These are phyloP conservation scores for Pistacia vera DNA, from an alignment of 345 rosid species.

Conservation along the genomic window DNA sequence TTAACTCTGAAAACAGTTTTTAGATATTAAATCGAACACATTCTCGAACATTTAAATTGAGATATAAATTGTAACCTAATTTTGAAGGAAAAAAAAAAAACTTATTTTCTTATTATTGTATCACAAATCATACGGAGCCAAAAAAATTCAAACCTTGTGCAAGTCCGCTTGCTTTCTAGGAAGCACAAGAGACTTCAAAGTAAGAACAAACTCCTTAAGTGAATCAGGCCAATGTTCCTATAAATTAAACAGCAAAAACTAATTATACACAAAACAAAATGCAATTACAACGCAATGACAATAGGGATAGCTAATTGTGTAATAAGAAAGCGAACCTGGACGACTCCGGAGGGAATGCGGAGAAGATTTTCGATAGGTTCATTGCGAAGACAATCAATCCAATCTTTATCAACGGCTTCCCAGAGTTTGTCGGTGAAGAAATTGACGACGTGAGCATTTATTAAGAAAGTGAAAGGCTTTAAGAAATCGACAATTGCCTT, in stretches of 20 bases:
- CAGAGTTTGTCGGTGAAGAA: slow-evolving; percentile 77
- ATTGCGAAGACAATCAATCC: slow-evolving; percentile 71
- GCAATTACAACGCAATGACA: neutral
- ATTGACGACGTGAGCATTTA: slow-evolving; percentile 76
- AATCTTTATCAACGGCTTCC: slow-evolving; percentile 72
- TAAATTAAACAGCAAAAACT: neutral
- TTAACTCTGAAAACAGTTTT: neutral
- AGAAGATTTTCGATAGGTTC: slow-evolving; percentile 67
- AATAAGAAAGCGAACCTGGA: slow-evolving; percentile 43
- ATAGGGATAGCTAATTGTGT: neutral
- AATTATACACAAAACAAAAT: neutral
- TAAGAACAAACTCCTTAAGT: slow-evolving; percentile 60
- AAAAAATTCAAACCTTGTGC: slow-evolving; percentile 37
- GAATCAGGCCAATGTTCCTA: slow-evolving; percentile 92
- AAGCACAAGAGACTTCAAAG: slow-evolving; percentile 63
- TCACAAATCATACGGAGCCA: no score
- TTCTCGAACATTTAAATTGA: neutral
- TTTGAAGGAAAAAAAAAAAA: no score
- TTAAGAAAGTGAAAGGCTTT: slow-evolving; percentile 52
- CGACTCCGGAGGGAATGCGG: slow-evolving; percentile 69
- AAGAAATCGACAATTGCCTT: slow-evolving; percentile 62
- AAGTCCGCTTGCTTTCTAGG: slow-evolving; percentile 69
- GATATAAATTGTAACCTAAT: no score
- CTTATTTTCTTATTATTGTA: no score
- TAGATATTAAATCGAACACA: neutral